Conservation (phyloP, 2,329 filamentous ascomycete genomes). For the Dryadomyces quercus-mongolicae region DNA sequence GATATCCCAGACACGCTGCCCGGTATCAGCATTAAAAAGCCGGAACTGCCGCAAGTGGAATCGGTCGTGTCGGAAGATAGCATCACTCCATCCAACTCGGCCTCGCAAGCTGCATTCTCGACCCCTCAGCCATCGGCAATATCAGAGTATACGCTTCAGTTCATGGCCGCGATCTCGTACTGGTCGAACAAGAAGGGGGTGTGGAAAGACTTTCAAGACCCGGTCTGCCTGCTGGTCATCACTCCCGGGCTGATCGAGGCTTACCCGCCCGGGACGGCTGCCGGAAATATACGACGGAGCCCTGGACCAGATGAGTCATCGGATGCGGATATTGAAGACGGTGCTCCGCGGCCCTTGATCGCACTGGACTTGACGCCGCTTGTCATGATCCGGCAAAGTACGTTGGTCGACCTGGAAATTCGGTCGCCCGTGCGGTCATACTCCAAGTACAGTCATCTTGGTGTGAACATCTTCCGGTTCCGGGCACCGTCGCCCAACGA, state of each 20-base stretch:
- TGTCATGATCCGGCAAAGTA: constrained; percentile 82
- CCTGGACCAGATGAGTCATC: constrained; percentile 13
- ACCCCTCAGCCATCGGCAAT: constrained; percentile 38
- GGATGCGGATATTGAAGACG: constrained; percentile 17
- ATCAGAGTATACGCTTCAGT: constrained; percentile 31
- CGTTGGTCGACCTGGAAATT: constrained; percentile 85
- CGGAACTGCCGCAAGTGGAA: constrained; percentile 20
- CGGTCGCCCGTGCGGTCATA: constrained; percentile 68
- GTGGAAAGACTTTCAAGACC: constrained; percentile 46
- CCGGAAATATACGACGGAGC: not conserved
- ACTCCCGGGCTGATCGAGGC: constrained; percentile 46
- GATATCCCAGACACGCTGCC: constrained; percentile 47
- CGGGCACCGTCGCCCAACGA: constrained; percentile 66
- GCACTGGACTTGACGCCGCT: constrained; percentile 83
- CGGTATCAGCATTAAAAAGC: constrained; percentile 42
- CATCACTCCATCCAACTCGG: constrained; percentile 68
- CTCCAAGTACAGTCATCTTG: constrained; percentile 55
- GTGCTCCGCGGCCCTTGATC: constrained; percentile 35
- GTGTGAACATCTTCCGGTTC: constrained; percentile 74
- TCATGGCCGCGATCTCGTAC: constrained; percentile 44
- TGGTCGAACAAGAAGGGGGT: constrained; percentile 48
- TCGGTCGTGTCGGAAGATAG: constrained; percentile 43
- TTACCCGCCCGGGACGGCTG: constrained; percentile 9
- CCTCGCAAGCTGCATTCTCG: constrained; percentile 56
- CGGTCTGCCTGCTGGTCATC: constrained; percentile 42